Percentiles rank a stretch among this genome's conserved stretches.
These are phyloP conservation scores for Botrytis fabae DNA, from an alignment of 2,329 filamentous ascomycete genomes.

Conservation along the genomic window DNA sequence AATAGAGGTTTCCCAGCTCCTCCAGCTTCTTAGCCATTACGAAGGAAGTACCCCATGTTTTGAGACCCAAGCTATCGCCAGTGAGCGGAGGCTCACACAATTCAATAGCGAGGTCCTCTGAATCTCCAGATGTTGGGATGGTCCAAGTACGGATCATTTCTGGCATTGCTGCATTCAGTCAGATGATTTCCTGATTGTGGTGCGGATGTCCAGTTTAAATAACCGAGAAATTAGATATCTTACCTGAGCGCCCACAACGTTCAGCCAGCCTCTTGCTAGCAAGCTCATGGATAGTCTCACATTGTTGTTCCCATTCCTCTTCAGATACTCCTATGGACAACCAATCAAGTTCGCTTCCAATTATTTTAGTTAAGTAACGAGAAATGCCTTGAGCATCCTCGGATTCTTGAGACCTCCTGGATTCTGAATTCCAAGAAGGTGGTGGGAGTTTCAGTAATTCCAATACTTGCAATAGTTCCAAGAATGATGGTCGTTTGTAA, in stretches of 20 bases:
- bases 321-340: constrained; percentile 46
- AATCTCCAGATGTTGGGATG: constrained; percentile 49
- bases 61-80: constrained; percentile 83
- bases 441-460: constrained; percentile 65
- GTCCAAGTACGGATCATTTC: constrained; percentile 61
- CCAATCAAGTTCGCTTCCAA: constrained; percentile 68
- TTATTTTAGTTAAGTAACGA: constrained; percentile 67
- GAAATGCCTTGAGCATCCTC: constrained; percentile 54
- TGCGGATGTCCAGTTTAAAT: background rate
- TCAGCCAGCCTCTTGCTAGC: constrained; percentile 81
- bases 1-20: constrained; percentile 39
- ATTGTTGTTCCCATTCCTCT: constrained; percentile 46
- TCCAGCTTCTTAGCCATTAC: constrained; percentile 74
- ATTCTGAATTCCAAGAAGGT: constrained; percentile 59
- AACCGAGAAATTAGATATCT: constrained; percentile 27
- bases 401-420: constrained; percentile 40
- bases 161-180: constrained; percentile 53
- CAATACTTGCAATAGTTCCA: constrained; percentile 65
- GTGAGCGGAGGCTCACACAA: constrained; percentile 87
- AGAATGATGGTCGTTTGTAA: constrained; percentile 70
- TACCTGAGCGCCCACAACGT: constrained; percentile 75
- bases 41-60: constrained; percentile 94
- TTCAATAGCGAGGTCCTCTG: constrained; percentile 57
- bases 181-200: background rate
- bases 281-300: constrained; percentile 72